Evolutionary conservation across 2,329 filamentous ascomycete species (phyloP), one percentile per base, ranked within the genome.

Genomic region (Colletotrichum endophyticum): DNA sequence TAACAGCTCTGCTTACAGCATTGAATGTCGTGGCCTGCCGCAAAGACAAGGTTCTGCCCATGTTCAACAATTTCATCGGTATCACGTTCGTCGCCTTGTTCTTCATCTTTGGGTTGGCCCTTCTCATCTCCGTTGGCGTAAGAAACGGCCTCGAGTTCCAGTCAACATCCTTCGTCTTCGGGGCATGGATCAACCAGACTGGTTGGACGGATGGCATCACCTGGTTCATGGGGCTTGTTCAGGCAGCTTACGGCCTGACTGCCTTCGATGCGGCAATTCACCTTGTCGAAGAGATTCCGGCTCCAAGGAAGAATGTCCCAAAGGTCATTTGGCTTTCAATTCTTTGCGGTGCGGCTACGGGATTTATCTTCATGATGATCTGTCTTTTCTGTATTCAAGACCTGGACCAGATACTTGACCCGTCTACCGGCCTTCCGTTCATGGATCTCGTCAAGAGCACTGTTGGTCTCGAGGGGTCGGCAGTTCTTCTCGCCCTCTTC

Each of bases 251-350:
- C 71, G 90, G 89, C 3, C 81, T 91, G 19, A 91, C 89, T 0
- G 90, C 90, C 2, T 91, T 92, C 77, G 90, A 92, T 79, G 88
- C 90, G 0, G 90, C 90, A 39, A 90, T 91, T 49, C 90, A 92
- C 80, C 87, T 92, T 84, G 88, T 90, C 3, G 90, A 92, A 78
- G 90, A 91, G 79, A 89, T 91, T 2, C 89, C 90, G 2, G 82
- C 85, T 6, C 89, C 90, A 2, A 83, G 89, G 34, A 87, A 83
- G 44, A 90, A 90, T 72, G 88, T 87, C 0, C 90, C 90, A 0
- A 84, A 84, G 19, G 86, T 89, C 5, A 90, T 91, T 77, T 91
- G 87, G 84, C 84, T 91, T 22, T 87, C 89, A 0, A 88, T 91
- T 1, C 76, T 87, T 1, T 85, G 85, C n/a, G 86, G 88, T 39